Base-by-base conservation (phyloP, 2,329 filamentous ascomycete species). In the Aureobasidium sp. region DNA sequence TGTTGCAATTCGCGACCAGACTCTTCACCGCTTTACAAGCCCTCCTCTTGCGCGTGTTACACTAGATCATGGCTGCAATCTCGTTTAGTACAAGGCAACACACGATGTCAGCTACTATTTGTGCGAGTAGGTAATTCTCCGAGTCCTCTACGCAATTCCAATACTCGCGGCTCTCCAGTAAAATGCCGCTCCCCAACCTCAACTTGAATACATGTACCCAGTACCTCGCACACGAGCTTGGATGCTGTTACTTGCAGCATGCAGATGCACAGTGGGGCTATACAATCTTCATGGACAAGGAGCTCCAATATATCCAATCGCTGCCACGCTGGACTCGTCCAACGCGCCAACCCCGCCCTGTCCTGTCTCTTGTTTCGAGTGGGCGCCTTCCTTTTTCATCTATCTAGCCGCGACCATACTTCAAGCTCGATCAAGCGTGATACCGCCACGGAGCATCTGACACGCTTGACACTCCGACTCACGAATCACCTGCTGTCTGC, bases 231-330 rank as follows among this genome's bases (percentile, higher is more conserved):
- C 34, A 22, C 29, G 51, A 51, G 45, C 44, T 49, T 51, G 45
- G n/a, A 42, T 60, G 44, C 45, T 49, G 57, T 51, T 60, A 34
- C 57, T 42, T 42, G 57, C 57, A 60, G 44, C 57, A 31, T 42
- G 37, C 57, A 49, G 57, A 49, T 34, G 44, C 57, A 59, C 45
- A 44, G 44, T 59, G 55, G 55, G 22, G 29, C 22, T 15, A 31
- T 47, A 44, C 27, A 34, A 59, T 60, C 57, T 41, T 41, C 57
- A 60, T 25, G 36, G 57, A 22, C 51, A 42, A 60, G 51, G 36
- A 42, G 42, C 39, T 14, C 29, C 31, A 17, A 31, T 9, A 41
- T 9, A 41, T 41, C 25, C 22, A 49, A 42, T 44, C 29, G 27
- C 57, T n/a, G n/a, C n/a, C n/a, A n/a, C n/a, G n/a, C n/a, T 41